A percentile compares a stretch with the other conserved stretches of the same genome.
Evolutionary conservation across 176 grass and related monocot species (phyloP).

Genomic region (Aechmea fasciata): DNA sequence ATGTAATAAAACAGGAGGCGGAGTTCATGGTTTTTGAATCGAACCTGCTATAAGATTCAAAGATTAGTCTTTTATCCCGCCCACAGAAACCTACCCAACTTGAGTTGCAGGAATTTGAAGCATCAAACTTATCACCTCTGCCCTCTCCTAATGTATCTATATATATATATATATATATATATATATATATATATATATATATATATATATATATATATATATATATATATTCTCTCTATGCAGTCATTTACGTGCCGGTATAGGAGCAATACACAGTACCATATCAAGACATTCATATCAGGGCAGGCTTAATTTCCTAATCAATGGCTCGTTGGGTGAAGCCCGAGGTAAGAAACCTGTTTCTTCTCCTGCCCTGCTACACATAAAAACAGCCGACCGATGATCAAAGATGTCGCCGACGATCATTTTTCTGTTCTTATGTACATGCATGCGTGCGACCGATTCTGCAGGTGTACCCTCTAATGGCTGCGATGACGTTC

Average conservation of each 20-base stretch:
- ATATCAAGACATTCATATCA: neutral
- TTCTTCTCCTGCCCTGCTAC: neutral
- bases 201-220: neutral
- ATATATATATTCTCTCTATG: neutral
- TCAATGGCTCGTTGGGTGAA: conserved; percentile 37
- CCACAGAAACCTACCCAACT: conserved; percentile 1
- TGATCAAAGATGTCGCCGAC: neutral
- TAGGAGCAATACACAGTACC: conserved; percentile 8
- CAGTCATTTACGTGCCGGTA: neutral
- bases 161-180: neutral
- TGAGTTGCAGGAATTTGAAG: conserved; percentile 18
- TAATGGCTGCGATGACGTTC: conserved; percentile 71
- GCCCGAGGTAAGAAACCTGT: conserved; percentile 24
- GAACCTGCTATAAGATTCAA: neutral
- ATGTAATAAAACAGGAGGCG: conserved; percentile 35
- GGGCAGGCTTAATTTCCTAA: neutral
- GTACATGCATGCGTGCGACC: too few species aligned
- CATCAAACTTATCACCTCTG: neutral
- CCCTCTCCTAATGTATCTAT: neutral
- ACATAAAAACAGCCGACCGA: neutral
- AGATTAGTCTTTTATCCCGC: neutral
- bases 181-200: neutral
- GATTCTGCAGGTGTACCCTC: conserved; percentile 52
- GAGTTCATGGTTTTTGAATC: conserved; percentile 38
- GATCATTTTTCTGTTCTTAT: neutral